Conservation (phyloP, 2,329 filamentous ascomycete species). For the Aspergillus floridensis region DNA sequence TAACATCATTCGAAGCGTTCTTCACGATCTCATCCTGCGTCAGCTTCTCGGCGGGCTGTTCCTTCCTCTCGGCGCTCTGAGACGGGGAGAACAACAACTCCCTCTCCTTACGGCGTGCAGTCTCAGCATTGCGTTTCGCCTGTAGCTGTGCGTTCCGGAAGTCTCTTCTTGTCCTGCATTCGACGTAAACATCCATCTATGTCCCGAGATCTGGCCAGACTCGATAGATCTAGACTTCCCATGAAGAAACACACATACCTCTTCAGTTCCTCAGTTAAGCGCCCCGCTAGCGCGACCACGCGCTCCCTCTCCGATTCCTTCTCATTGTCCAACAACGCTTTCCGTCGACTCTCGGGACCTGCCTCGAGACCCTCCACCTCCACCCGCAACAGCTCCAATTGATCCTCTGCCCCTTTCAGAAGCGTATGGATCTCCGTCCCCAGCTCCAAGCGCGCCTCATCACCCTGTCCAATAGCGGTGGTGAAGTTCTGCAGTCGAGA, state of each 20-base stretch:
- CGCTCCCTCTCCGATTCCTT: slow-evolving; percentile 63
- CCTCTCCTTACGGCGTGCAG: slow-evolving; percentile 72
- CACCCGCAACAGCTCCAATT: slow-evolving; percentile 75
- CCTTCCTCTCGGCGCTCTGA: slow-evolving; percentile 28
- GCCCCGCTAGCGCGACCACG: slow-evolving; percentile 64
- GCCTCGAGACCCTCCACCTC: slow-evolving; percentile 69
- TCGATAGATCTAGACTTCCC: too few relatives aligned
- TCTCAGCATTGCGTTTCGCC: slow-evolving; percentile 71
- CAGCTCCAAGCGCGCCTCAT: slow-evolving; percentile 68
- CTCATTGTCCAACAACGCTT: slow-evolving; percentile 45
- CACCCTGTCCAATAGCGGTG: slow-evolving; percentile 62
- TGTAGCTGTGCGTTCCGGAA: slow-evolving; percentile 81
- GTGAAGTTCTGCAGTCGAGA: slow-evolving; percentile 58
- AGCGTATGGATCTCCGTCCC: slow-evolving; percentile 75
- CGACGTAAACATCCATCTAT: background rate
- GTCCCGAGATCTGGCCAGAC: too few relatives aligned
- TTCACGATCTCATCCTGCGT: slow-evolving; percentile 71
- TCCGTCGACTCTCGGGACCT: slow-evolving; percentile 37
- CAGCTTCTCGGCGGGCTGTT: slow-evolving; percentile 47
- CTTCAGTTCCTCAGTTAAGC: slow-evolving; percentile 68
- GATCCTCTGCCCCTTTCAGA: slow-evolving; percentile 75
- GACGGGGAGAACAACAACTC: slow-evolving; percentile 66
- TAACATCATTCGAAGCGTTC: slow-evolving; percentile 78
- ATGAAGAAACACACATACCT: slow-evolving; percentile 50
- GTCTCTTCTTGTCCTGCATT: slow-evolving; percentile 55